Evolutionary conservation across 495 filamentous ascomycete species (phyloP), one percentile per base, ranked within the genome.

Genomic region (Aspergillus nanangensis): DNA sequence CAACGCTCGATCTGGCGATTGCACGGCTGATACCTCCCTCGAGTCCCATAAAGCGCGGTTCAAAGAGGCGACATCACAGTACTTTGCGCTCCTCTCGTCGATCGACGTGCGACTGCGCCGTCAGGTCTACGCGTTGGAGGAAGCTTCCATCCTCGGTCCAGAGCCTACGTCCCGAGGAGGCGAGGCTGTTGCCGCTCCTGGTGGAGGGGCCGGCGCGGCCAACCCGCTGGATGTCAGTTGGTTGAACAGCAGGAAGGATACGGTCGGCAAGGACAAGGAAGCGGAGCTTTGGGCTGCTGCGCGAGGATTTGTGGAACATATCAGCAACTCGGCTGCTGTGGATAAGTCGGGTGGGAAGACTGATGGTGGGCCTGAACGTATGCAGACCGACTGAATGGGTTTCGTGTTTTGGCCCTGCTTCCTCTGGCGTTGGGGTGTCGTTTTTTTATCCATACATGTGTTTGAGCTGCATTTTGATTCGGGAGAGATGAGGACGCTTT

Each of bases 121-220:
- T n/a, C 87, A 95, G 53, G 83, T 90, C 47, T 83, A 82, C 52
- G 87, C 84, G 0, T 62, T 95, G 20, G 86, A 91, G 53, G 87
- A 93, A 63, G 84, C 83, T 1, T 76, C 77, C 17, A 84, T 92
- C 44, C 75, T 90, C n/a, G 72, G 77, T 4, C 56, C 63, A 7
- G 69, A 72, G 11, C 42, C 53, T 1, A 40, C 49, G 39, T 55
- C 47, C 17, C 55, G 56, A 32, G 41, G 48, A 33, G 58, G 58
- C 20, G 63, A 71, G 25, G 25, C 7, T 29, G 25, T 29, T 29
- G 25, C 7, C 25, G 5, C 25, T n/a, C n/a, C n/a, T 22, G 54
- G 52, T 23, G 55, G 50, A 3, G 51, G 47, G 4, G 45, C 53
- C 2, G 49, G 54, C 15, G 57, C 52, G 2, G 38, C 60, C 13